These are phyloP conservation scores for Calonectria hawksworthii DNA, from an alignment of 2,329 filamentous ascomycete species.

Conservation along the genomic window DNA sequence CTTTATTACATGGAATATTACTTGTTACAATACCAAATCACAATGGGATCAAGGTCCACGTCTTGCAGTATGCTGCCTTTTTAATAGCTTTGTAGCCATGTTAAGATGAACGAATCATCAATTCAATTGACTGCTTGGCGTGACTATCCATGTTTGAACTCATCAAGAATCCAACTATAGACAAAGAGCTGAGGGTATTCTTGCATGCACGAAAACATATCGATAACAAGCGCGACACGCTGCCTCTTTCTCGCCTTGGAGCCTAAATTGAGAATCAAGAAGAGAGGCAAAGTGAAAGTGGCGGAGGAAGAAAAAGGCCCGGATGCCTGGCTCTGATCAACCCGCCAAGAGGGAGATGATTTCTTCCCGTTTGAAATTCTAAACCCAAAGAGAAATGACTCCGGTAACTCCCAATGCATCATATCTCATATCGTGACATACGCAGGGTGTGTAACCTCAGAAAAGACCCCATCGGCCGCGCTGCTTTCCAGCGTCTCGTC, in stretches of 20 bases:
- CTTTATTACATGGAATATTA: background rate
- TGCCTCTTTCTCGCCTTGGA: conserved; percentile 4
- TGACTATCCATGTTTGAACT: background rate
- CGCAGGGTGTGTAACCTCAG: conserved; percentile 43
- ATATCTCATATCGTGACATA: conserved; percentile 40
- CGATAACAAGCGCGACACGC: conserved; percentile 31
- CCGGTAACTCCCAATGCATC: conserved; percentile 47
- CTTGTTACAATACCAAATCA: background rate
- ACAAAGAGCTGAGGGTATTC: conserved; percentile 48
- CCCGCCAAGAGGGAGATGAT: conserved; percentile 9
- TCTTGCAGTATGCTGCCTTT: background rate
- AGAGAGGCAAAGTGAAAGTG: background rate
- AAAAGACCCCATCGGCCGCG: conserved; percentile 66
- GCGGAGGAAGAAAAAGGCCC: conserved; percentile 12
- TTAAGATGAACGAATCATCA: conserved; percentile 4
- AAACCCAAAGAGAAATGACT: conserved; percentile 45
- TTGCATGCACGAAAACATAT: conserved; percentile 38
- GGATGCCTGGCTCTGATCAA: conserved; percentile 15
- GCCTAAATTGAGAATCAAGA: conserved; percentile 1
- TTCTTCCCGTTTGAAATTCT: conserved; percentile 35
- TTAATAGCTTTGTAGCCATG: background rate
- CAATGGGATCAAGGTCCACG: background rate
- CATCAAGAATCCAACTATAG: conserved; percentile 12
- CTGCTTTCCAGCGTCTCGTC: conserved; percentile 54
- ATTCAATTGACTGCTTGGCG: conserved; percentile 20